phyloP scores from a whole-genome alignment of 108 stramenopile species.

The Conticribra weissflogii region DNA sequence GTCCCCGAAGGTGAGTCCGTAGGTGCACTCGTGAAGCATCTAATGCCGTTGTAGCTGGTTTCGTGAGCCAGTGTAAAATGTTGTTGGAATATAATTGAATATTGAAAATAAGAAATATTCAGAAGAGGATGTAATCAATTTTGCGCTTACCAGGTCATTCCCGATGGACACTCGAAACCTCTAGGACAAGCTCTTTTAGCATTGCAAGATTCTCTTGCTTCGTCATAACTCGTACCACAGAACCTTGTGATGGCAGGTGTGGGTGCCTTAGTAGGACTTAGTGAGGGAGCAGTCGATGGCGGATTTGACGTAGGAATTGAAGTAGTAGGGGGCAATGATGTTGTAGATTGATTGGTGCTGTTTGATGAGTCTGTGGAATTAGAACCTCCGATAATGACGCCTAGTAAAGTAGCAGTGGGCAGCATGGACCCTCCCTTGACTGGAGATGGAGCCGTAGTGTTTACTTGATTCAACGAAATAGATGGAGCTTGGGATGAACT shows the following conservation, averaged over 20 bases:
- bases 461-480: too few species aligned
- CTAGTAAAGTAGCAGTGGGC: too few species aligned
- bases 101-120: too few species aligned
- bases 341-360: too few species aligned
- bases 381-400: too few species aligned
- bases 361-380: too few species aligned
- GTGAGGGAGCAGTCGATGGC: not conserved
- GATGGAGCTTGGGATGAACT: not conserved
- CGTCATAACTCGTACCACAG: constrained; percentile 22
- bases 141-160: constrained; percentile 30
- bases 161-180: constrained; percentile 18
- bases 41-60: constrained; percentile 7
- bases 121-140: not conserved
- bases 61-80: too few species aligned
- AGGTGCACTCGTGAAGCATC: constrained; percentile 20
- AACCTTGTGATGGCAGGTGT: constrained; percentile 5
- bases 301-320: not conserved
- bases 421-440: too few species aligned
- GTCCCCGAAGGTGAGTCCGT: constrained; percentile 1
- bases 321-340: too few species aligned
- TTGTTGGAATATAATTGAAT: too few species aligned
- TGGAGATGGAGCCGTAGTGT: not conserved
- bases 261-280: constrained; percentile 10
- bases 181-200: constrained; percentile 18
- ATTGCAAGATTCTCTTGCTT: constrained; percentile 10